phyloP scores from a whole-genome alignment of 140 eudicot species.

The Anethum foeniculum region DNA sequence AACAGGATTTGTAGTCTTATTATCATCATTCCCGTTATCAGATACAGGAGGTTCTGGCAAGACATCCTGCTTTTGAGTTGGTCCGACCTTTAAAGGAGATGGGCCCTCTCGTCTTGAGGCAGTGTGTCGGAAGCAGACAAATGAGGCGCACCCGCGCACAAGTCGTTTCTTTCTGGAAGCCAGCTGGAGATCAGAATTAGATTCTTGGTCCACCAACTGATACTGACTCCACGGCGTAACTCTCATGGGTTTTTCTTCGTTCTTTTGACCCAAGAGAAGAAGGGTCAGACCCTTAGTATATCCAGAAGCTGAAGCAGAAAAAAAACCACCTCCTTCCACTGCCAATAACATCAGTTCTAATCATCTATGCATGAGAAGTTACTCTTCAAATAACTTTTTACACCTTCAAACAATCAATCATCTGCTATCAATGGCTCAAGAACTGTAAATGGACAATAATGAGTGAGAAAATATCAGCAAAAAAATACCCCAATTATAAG shows the following conservation, averaged over 20 bases:
- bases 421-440: constrained; percentile 14
- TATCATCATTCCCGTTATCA: constrained; percentile 40
- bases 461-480: neutral
- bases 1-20: constrained; percentile 20
- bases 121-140: constrained; percentile 77
- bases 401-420: constrained; percentile 9
- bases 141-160: constrained; percentile 82
- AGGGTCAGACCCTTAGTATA: constrained; percentile 86
- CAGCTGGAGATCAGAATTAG: constrained; percentile 74
- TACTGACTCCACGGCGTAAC: constrained; percentile 84
- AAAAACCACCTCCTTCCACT: constrained; percentile 97
- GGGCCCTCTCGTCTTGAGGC: constrained; percentile 69
- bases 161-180: constrained; percentile 61
- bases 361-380: constrained; percentile 47
- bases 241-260: constrained; percentile 87
- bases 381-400: neutral
- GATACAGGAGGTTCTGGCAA: constrained; percentile 20
- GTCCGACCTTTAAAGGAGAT: constrained; percentile 60
- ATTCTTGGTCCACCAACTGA: constrained; percentile 86
- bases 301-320: constrained; percentile 93
- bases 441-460: neutral
- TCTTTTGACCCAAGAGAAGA: constrained; percentile 77
- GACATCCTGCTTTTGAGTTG: constrained; percentile 40
- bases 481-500: neutral
- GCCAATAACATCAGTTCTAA: constrained; percentile 91